Conservation (phyloP, 2,329 filamentous ascomycete genomes). For the Hymenoscyphus linearis region DNA sequence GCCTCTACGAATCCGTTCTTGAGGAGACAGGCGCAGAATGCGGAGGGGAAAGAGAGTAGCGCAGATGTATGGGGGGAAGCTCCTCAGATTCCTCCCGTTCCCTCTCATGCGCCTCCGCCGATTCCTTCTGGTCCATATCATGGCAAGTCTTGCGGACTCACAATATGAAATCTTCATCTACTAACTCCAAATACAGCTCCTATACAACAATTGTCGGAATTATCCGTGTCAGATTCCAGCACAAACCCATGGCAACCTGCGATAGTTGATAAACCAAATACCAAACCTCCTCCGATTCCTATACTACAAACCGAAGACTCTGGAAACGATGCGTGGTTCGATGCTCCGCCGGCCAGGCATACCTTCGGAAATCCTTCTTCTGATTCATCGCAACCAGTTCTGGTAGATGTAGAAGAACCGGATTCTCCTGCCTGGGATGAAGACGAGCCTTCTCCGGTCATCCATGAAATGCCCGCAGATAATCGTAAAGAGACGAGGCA, state of each 20-base stretch:
- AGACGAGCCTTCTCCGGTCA: slow-evolving; percentile 20
- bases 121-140: slow-evolving; percentile 20
- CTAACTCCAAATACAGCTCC: slow-evolving; percentile 11
- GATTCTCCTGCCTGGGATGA: slow-evolving; percentile 33
- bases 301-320: slow-evolving; percentile 23
- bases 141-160: neutral
- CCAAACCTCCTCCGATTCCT: slow-evolving; percentile 15
- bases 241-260: slow-evolving; percentile 32
- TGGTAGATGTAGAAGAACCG: slow-evolving; percentile 27
- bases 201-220: slow-evolving; percentile 22
- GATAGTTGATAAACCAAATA: slow-evolving; percentile 17
- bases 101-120: slow-evolving; percentile 15
- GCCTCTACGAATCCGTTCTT: slow-evolving; percentile 30
- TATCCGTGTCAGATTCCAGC: slow-evolving; percentile 23
- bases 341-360: slow-evolving; percentile 11
- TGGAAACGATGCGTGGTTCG: slow-evolving; percentile 27
- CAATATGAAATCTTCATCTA: neutral
- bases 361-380: slow-evolving; percentile 12
- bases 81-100: slow-evolving; percentile 13
- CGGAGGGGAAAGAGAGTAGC: slow-evolving; percentile 24
- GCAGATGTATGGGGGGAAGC: slow-evolving; percentile 25
- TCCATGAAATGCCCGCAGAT: slow-evolving; percentile 20
- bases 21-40: slow-evolving; percentile 19
- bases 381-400: slow-evolving; percentile 17
- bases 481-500: slow-evolving; percentile 17